Evolutionary conservation across 768 basidiomycete species (phyloP), one percentile per base, ranked within the genome.

Genomic region (Tephrocybe rancida): DNA sequence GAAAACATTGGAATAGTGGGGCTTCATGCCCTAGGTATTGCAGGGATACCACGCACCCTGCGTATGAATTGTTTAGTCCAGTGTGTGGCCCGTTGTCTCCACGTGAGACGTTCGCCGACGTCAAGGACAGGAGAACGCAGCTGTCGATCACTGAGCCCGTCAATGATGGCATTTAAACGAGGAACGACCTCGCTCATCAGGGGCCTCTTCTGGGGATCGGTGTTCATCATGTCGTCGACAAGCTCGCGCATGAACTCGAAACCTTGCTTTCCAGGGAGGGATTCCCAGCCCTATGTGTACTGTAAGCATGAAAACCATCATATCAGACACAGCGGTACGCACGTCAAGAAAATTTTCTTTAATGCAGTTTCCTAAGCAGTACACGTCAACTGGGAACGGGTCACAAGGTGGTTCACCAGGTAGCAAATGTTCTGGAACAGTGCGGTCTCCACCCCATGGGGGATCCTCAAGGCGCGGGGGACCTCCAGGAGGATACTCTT

Each of bases 401-500:
- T 52, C 51, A 22, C 51, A 52, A 3, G 37, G 51, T 0, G 51
- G 51, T 27, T 32, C 26, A 30, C 24, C 44, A n/a, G 51, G 51
- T 46, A 52, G 7, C 24, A 21, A 24, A 22, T 45, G 44, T 21
- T 52, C 44, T 1, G 52, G 52, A 19, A 54, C 46, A 7, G 52
- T 54, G 19, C 22, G 38, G 10, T 52, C 52, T 24, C 52, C 52
- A 26, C 52, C 44, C 52, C 44, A 52, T 26, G 22, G 32, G 16
- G 44, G 44, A 29, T 39, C 13, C 24, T 53, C 21, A 6, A 53
- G 37, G 21, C 39, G 37, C 5, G 52, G 52, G 0, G 52, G 29
- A 7, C 51, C 51, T 29, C 38, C 38, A n/a, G 49, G 49, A 1
- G 19, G 38, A 52, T 62, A 69, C 18, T 44, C 54, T 8, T 48